Evolutionary conservation across 179 eudicot species (phyloP), one percentile per base, ranked within the genome.

Genomic region (Spinacia oleracea): DNA sequence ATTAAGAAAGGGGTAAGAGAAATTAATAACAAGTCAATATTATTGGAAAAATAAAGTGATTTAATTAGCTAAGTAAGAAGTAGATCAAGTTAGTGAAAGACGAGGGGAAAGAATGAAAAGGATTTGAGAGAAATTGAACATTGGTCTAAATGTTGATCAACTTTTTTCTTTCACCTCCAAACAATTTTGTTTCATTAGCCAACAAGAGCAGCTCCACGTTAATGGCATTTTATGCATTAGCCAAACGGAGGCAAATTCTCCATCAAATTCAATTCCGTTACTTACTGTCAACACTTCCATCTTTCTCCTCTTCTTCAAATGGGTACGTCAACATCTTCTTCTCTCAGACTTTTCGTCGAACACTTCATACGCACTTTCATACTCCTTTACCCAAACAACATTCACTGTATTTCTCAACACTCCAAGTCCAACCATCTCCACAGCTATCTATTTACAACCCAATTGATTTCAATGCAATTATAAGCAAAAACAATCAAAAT

Each of bases 341-440:
- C 85, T 75, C 72, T 72, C 80, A 76, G 75, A 31, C 83, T 72
- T 83, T 80, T 77, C 85, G 25, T 83, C 85, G 75, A 83, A 80
- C 85, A 76, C n/a, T 23, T 83, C 12, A 7, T 9, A 43, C 46
- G 65, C 85, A 0, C 9, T 60, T 60, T 64, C 74, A 38, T 32
- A 21, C 53, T 29, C 50, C 70, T 29, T 50, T 48, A 4, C 43
- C 8, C 14, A 23, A n/a, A 21, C 3, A 59, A 59, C 66, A 43
- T 35, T 31, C 56, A 21, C 75, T 25, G 18, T 9, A 55, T 3
- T 65, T 72, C 34, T 67, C 75, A 8, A 66, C 83, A 18, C 56
- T 83, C 63, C 80, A 76, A 18, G 55, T 83, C 63, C 80, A 76
- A 21, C 70, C 83, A 20, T 76, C 58, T 46, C 72, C 65, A 21